Percentiles rank a stretch among this genome's conserved stretches.
phyloP scores from a whole-genome alignment of 805 yeast genomes.

The Zygoascus tannicola region DNA sequence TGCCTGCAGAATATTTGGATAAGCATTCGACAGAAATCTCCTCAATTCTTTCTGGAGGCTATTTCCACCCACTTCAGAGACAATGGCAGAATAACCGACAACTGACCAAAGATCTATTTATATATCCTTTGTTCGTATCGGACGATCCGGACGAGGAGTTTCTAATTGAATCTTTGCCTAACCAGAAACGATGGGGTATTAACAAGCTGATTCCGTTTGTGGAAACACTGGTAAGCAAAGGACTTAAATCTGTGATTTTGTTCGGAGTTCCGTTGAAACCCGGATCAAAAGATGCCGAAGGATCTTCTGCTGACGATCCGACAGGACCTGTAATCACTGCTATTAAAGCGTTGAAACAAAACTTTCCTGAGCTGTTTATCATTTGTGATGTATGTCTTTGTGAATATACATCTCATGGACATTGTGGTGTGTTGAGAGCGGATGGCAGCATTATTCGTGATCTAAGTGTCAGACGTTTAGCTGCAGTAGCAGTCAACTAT shows the following conservation, averaged over 20 bases:
- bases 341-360: conserved; percentile 49
- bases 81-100: conserved; percentile 88
- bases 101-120: conserved; percentile 78
- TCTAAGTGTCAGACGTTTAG: conserved; percentile 67
- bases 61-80: conserved; percentile 79
- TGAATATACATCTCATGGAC: conserved; percentile 97
- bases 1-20: conserved; percentile 54
- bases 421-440: conserved; percentile 82
- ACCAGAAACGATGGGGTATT: conserved; percentile 79
- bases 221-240: conserved; percentile 60
- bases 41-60: conserved; percentile 86
- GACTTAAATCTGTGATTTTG: conserved; percentile 74
- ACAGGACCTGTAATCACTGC: conserved; percentile 88
- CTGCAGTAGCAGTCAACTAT: conserved; percentile 90
- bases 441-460: conserved; percentile 81
- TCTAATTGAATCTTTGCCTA: conserved; percentile 69
- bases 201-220: conserved; percentile 71
- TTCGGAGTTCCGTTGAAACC: conserved; percentile 83
- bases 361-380: conserved; percentile 76
- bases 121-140: conserved; percentile 82
- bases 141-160: conserved; percentile 75
- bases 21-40: conserved; percentile 51
- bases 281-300: conserved; percentile 69
- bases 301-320: conserved; percentile 92
- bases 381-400: conserved; percentile 95